These are phyloP conservation scores for Fusarium haematococcum DNA, from an alignment of 2,329 filamentous ascomycete genomes.

Conservation along the genomic window DNA sequence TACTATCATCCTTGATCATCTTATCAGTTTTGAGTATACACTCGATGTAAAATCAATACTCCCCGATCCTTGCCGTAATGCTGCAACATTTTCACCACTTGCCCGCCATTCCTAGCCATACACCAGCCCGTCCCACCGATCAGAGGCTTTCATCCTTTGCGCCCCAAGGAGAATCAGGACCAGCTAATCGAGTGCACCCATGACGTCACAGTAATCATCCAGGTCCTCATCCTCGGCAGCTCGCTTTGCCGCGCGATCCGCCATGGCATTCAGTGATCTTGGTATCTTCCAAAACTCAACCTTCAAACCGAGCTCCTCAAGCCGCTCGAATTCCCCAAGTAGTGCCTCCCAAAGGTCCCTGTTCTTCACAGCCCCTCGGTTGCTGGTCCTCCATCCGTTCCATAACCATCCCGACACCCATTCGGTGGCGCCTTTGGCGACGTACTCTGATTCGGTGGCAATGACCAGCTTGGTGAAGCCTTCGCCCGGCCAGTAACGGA, in stretches of 20 bases:
- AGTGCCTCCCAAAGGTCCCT: conserved; percentile 64
- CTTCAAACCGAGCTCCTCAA: conserved; percentile 44
- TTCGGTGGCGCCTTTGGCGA: conserved; percentile 15
- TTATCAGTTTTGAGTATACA: neutral
- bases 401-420: conserved; percentile 32
- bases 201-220: neutral
- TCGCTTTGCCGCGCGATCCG: conserved; percentile 55
- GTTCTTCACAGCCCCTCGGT: conserved; percentile 57
- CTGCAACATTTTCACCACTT: too few relatives aligned
- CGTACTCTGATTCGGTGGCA: conserved; percentile 43
- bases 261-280: conserved; percentile 55
- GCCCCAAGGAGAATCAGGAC: neutral
- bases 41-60: neutral
- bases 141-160: neutral
- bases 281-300: conserved; percentile 63
- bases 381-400: conserved; percentile 57
- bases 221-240: conserved; percentile 32
- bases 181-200: neutral
- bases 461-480: conserved; percentile 52
- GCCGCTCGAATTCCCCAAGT: conserved; percentile 53
- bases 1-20: neutral
- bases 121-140: neutral
- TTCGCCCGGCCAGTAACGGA: conserved; percentile 44
- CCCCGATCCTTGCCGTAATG: neutral
- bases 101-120: neutral